Base-by-base conservation (phyloP, 805 yeast species). In the Alloascoidea hylecoeti region DNA sequence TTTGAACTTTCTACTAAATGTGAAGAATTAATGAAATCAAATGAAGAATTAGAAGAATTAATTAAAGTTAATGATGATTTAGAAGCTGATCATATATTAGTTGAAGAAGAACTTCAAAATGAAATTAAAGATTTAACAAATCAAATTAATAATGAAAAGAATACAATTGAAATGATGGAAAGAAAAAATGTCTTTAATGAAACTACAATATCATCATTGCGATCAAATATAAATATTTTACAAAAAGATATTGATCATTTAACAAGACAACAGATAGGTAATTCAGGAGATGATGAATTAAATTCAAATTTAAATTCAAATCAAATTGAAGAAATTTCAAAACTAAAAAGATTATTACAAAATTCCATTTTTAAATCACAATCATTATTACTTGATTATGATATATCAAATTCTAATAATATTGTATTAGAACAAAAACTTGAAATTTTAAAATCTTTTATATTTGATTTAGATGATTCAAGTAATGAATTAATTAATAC, bases 11-110 rank as follows among this genome's bases (percentile, higher is more conserved):
- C 45, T 15, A 53, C 49, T 6, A 50, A 61, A 34, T 55, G 71
- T 4, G 45, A 44, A 2, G 52, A 48, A n/a, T 52, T 74, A 15
- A 51, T 60, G 19, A 44, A 44, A 3, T 60, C 70, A 0, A 56
- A 75, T 1, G 58, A 58, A 1, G 80, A 76, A 16, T 53, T 75
- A 23, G 71, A 65, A 35, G 74, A 70, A 37, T 48, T 77, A 15
- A 70, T 69, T 41, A 68, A 64, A 35, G 48, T 76, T 5, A 72
- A 70, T 41, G 68, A 61, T 38, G 70, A 69, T 39, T 52, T 75
- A 18, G 78, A 73, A 39, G 63, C 61, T 6, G 55, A 52, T 33
- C 74, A 67, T 39, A 18, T 47, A 1, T 61, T 55, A 16, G 52
- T 68, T 0, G 75, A 72, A 43, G 45, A 40, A 2, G 34, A 34